Percentiles rank a stretch among this genome's conserved stretches.
phyloP scores from a whole-genome alignment of 1,139 yeast genomes.

The Protomyces inouyei region DNA sequence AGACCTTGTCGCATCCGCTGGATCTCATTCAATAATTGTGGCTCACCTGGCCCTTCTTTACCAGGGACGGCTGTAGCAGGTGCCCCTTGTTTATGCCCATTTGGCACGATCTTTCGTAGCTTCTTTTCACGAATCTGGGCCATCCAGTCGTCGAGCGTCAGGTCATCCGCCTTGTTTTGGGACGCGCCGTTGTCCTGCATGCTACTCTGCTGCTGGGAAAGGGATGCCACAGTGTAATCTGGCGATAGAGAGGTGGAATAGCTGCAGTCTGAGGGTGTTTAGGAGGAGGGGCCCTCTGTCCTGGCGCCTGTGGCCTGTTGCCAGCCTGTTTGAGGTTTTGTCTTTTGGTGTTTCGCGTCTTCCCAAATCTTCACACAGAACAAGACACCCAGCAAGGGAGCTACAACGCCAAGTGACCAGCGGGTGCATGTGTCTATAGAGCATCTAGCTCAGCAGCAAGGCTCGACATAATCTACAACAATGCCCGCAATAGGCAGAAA shows the following conservation, averaged over 20 bases:
- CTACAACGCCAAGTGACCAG: too few relatives aligned
- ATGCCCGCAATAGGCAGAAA: neutral
- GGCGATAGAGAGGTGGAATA: too few relatives aligned
- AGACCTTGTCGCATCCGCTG: constrained; percentile 17
- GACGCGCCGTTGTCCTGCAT: neutral
- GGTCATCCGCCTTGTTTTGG: neutral
- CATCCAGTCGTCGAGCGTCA: constrained; percentile 23
- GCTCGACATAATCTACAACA: neutral
- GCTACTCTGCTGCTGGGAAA: neutral
- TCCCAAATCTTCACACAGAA: too few relatives aligned
- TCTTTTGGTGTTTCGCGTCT: too few relatives aligned
- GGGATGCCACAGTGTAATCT: too few relatives aligned
- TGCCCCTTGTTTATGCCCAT: constrained; percentile 6
- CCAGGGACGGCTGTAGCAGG: neutral
- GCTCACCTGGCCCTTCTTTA: neutral
- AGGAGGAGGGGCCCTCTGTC: too few relatives aligned
- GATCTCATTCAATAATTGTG: constrained; percentile 6
- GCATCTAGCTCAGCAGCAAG: neutral
- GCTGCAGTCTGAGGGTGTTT: too few relatives aligned
- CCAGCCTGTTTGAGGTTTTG: too few relatives aligned
- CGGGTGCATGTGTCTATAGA: too few relatives aligned
- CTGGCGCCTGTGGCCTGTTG: too few relatives aligned
- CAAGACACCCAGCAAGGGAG: too few relatives aligned
- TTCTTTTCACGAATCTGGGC: constrained; percentile 22
- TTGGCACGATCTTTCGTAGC: constrained; percentile 17